Evolutionary conservation across 495 filamentous ascomycete species (phyloP).

Genomic region (Aspergillus affinis): DNA sequence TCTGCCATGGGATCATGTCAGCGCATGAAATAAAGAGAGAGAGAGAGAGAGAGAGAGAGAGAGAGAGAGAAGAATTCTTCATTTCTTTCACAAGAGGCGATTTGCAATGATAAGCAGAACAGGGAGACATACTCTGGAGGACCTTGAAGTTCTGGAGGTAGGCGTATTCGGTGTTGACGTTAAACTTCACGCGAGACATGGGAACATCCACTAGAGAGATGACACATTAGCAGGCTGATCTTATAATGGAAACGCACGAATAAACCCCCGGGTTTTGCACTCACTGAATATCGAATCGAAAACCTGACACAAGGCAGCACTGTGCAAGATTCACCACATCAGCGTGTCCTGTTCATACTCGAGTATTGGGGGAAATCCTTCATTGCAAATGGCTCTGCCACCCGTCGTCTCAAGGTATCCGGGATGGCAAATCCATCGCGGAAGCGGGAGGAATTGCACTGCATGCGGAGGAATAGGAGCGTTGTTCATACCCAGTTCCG

Average conservation of each 20-base stretch:
- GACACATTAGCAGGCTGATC: constrained; percentile 20
- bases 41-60: too few species aligned
- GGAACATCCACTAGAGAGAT: constrained; percentile 72
- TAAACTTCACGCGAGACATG: constrained; percentile 97
- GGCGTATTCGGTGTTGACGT: constrained; percentile 93
- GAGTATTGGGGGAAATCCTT: not conserved
- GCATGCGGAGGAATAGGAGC: constrained; percentile 26
- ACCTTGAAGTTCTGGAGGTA: constrained; percentile 98
- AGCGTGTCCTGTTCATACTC: constrained; percentile 12
- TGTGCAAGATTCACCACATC: constrained; percentile 38
- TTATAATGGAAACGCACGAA: not conserved
- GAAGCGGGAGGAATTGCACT: not conserved
- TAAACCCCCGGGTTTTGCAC: constrained; percentile 20
- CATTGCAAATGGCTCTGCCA: not conserved
- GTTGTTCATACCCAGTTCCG: constrained; percentile 82
- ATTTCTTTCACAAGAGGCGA: not conserved
- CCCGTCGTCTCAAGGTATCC: not conserved
- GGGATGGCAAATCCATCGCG: not conserved
- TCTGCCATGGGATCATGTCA: constrained; percentile 46
- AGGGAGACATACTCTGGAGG: constrained; percentile 72
- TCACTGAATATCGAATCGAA: constrained; percentile 95
- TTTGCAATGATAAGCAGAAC: not conserved
- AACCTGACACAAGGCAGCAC: constrained; percentile 91
- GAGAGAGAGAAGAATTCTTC: too few species aligned
- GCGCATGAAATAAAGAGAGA: not conserved